Conservation (phyloP, 768 basidiomycete genomes). For the Lactarius hengduanensis region DNA sequence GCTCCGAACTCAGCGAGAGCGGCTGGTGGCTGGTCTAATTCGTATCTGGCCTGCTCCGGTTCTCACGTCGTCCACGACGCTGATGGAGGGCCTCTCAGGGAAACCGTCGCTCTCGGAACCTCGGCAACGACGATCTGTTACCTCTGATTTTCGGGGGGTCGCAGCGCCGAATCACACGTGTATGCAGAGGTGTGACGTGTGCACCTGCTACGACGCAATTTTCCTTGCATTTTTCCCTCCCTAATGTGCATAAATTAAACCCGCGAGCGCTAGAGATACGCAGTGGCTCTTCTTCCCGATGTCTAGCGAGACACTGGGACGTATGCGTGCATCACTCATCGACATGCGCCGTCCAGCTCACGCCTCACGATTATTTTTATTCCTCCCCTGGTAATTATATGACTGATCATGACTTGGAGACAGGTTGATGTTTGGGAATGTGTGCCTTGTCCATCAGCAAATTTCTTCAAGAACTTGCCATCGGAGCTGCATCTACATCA, state of each 20-base stretch:
- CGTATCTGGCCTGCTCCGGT: neutral
- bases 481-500: neutral
- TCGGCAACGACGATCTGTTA: neutral
- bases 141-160: conserved; percentile 5
- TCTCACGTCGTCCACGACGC: neutral
- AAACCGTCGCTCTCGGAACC: conserved; percentile 1
- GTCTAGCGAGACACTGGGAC: conserved; percentile 1
- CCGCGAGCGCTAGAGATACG: neutral
- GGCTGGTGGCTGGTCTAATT: neutral
- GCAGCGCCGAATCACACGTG: neutral
- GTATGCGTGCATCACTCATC: neutral
- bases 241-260: neutral
- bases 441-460: neutral
- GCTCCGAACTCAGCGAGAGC: conserved; percentile 13
- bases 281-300: neutral
- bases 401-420: neutral
- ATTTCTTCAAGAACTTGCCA: neutral
- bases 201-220: neutral
- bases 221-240: neutral
- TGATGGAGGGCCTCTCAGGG: neutral
- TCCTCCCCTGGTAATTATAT: neutral
- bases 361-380: neutral
- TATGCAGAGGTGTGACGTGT: neutral
- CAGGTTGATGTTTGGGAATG: neutral
- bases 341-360: conserved; percentile 3